Base-by-base conservation (phyloP, 495 filamentous ascomycete genomes). In the Penicillium daleae region DNA sequence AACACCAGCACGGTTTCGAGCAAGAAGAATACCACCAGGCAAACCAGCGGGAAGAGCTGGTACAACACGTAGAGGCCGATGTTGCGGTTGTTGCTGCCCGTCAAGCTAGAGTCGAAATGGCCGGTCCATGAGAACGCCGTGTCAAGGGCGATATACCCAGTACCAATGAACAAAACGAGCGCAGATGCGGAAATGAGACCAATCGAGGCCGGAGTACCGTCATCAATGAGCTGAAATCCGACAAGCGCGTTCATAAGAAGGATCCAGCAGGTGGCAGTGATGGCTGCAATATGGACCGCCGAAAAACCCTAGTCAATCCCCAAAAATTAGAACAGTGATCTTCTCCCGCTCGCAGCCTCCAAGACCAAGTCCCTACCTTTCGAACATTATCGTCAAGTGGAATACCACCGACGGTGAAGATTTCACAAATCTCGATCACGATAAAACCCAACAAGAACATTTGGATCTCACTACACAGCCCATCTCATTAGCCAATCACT, bases 101-200 rank as follows among this genome's bases (percentile, higher is more conserved):
- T 59, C 39, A 86, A 73, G 62, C 84, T 89, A 5, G 78, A 74
- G 37, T 86, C 70, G 53, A 92, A 99, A 66, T 89, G 86, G 24
- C 82, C 83, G 1, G 96, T 95, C 87, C 91, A 97, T 66, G 84
- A 82, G 70, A 92, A 95, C 3, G 88, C 95, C 7, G 93, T 97
- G 75, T 99, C 95, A 57, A 99, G 85, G 2, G 93, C 91, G 66
- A 99, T 96, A 75, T 97, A 99, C 17, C 93, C 93, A 5, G 93
- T 95, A 29, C 95, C 95, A 64, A 98, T 80, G 72, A 97, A 95
- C 59, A 97, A 76, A 7, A 82, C 76, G 19, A 82, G 68, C 0
- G 87, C 88, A 21, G 95, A 97, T 21, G 77, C 80, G 56, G 86
- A 62, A 51, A 96, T 85, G 13, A 97, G 81, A 15, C 87, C 91